Evolutionary conservation across 257 asterid species (phyloP).

Genomic region (Thymus mandschuricus): DNA sequence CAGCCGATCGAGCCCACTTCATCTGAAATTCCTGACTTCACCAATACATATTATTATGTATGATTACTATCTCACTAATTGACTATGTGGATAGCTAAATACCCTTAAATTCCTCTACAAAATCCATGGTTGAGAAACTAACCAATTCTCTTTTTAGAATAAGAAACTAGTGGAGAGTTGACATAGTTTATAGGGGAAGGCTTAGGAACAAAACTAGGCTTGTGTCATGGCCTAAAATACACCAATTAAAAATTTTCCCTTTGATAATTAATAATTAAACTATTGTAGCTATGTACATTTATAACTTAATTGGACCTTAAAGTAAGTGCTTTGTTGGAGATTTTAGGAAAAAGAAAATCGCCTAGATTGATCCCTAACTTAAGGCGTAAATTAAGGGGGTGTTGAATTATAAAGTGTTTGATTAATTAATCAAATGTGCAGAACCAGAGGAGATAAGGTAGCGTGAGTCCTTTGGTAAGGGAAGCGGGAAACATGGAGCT

Average conservation of each 20-base stretch:
- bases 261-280: neutral
- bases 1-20: no score
- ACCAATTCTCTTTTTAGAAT: no score
- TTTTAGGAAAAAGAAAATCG: slow-evolving; percentile 17
- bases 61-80: no score
- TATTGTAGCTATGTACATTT: neutral
- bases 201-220: neutral
- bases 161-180: neutral
- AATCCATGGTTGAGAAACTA: neutral
- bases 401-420: slow-evolving; percentile 32
- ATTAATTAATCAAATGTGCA: slow-evolving; percentile 8
- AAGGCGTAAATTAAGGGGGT: slow-evolving; percentile 55
- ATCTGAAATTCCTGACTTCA: no score
- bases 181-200: neutral
- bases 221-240: neutral
- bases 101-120: neutral
- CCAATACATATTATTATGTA: no score
- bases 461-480: slow-evolving; percentile 27
- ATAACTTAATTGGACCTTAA: slow-evolving; percentile 17
- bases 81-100: no score
- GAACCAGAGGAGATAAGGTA: slow-evolving; percentile 6
- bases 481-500: slow-evolving; percentile 56
- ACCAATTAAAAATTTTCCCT: neutral
- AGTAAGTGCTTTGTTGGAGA: slow-evolving; percentile 23
- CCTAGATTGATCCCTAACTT: slow-evolving; percentile 40